Percentiles rank a stretch among this genome's conserved stretches.
Evolutionary conservation across 805 yeast genomes (phyloP).

Genomic region (baker's yeast (Saccharomyces cerevisiae)): DNA sequence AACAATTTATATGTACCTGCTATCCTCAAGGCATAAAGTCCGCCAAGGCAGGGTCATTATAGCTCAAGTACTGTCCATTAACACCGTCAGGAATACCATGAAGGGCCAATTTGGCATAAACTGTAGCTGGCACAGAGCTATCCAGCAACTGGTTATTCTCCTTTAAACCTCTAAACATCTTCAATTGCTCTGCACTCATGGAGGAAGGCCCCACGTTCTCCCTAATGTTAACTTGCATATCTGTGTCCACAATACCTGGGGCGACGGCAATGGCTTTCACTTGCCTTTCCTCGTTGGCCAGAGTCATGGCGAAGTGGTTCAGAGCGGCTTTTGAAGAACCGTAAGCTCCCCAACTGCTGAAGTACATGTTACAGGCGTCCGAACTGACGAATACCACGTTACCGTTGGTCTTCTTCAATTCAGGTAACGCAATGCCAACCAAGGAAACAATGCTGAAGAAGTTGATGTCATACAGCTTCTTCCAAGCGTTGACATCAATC

Average conservation of each 20-base stretch:
- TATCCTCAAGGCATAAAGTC: not conserved
- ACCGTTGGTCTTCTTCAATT: conserved; percentile 48
- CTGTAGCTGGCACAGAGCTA: conserved; percentile 64
- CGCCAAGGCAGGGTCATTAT: conserved; percentile 35
- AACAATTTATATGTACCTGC: not conserved
- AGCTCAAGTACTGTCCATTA: conserved; percentile 64
- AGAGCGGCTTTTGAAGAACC: conserved; percentile 89
- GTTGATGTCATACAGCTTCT: conserved; percentile 60
- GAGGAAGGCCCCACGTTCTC: conserved; percentile 43
- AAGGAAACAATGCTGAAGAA: conserved; percentile 66
- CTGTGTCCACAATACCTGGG: conserved; percentile 91
- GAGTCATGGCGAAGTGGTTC: conserved; percentile 60
- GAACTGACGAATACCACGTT: conserved; percentile 74
- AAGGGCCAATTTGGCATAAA: conserved; percentile 59
- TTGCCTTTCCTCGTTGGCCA: conserved; percentile 59
- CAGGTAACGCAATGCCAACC: conserved; percentile 47
- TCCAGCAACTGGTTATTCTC: conserved; percentile 47
- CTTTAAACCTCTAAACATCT: conserved; percentile 59
- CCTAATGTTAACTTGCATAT: conserved; percentile 79
- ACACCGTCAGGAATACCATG: conserved; percentile 47
- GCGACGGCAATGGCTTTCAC: conserved; percentile 58
- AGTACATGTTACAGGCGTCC: conserved; percentile 62
- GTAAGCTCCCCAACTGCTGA: conserved; percentile 72
- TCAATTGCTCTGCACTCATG: conserved; percentile 55
- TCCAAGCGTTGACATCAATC: conserved; percentile 47